Base-by-base conservation (phyloP, 2,329 filamentous ascomycete species). In the Nemania sp. region DNA sequence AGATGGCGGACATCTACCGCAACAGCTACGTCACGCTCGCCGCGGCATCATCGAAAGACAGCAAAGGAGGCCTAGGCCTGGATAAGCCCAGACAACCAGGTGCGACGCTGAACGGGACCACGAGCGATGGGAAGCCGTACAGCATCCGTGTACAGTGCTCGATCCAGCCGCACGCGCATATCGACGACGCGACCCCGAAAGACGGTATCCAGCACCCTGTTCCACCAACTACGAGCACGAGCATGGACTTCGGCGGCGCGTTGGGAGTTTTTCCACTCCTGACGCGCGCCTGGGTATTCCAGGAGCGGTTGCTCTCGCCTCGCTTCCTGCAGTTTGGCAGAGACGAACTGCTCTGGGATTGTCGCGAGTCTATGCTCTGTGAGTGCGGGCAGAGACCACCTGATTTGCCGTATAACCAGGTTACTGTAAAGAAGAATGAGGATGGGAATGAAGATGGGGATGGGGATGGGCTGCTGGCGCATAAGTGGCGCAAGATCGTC, bases 291-390 rank as follows among this genome's bases (percentile, higher is more conserved):
- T 57, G 51, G 48, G 51, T 52, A 2, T 52, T 55, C 8, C 57
- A 60, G 33, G 54, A 57, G 20, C 46, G 58, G 1, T 28, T 58
- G 6, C 23, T 58, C 2, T 54, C 58, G 7, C 55, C 46, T 2
- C 55, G 55, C 8, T 47, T 56, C 36, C 41, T 56, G 9, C 58
- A 59, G 8, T 58, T 49, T n/a, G 44, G 47, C 11, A 33, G 22
- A 2, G 34, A 58, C 26, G 52, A 58, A 44, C 19, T 61, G 15
- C 45, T 52, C 6, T 61, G 47, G 49, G 58, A 58, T 12, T 61
- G 58, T 28, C 48, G 33, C 14, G 43, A 49, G 22, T 44, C 39
- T 4, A 49, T 49, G 23, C 30, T 23, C 15, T 61, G 49, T 36
- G 55, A 52, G 23, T 56, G 52, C 24, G 47, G 49, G 3, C 52